phyloP scores from a whole-genome alignment of 2,329 filamentous ascomycete genomes.

The Neonectria coccinea region DNA sequence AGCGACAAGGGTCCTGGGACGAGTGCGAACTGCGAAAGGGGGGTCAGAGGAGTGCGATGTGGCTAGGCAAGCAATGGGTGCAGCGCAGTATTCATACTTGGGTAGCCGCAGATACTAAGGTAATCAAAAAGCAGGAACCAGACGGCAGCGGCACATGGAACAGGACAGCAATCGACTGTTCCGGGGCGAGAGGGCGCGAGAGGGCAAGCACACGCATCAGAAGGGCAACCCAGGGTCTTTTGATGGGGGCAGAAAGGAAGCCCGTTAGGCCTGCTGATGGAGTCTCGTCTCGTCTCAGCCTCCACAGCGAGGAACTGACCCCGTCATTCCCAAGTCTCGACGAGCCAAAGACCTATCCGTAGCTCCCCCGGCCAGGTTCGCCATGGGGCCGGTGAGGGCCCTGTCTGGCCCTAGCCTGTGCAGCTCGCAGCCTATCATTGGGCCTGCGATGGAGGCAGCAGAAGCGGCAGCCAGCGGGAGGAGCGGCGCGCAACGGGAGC shows the following conservation, averaged over 20 bases:
- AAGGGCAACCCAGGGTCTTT: slow-evolving; percentile 41
- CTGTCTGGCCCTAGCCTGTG: slow-evolving; percentile 30
- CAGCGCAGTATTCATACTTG: slow-evolving; percentile 22
- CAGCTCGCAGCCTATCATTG: slow-evolving; percentile 18
- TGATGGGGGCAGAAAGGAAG: slow-evolving; percentile 41
- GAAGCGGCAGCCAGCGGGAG: slow-evolving; percentile 36
- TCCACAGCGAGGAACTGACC: slow-evolving; percentile 48
- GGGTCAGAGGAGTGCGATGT: slow-evolving; percentile 34
- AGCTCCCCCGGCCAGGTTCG: slow-evolving; percentile 12
- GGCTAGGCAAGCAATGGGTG: slow-evolving; percentile 31
- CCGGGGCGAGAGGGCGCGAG: slow-evolving; percentile 31
- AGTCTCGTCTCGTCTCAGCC: slow-evolving; percentile 52
- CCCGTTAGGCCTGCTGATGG: slow-evolving; percentile 56
- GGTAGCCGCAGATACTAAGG: slow-evolving; percentile 28
- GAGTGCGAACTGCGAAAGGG: slow-evolving; percentile 34
- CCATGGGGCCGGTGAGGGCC: slow-evolving; percentile 21
- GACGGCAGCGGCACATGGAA: slow-evolving; percentile 23
- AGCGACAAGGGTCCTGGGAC: slow-evolving; percentile 21
- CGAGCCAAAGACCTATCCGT: slow-evolving; percentile 14
- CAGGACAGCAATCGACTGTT: slow-evolving; percentile 30
- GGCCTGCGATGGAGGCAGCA: slow-evolving; percentile 18
- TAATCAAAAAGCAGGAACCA: slow-evolving; percentile 41
- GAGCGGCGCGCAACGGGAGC: slow-evolving; percentile 44
- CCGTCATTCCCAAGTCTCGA: slow-evolving; percentile 45
- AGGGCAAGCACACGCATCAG: slow-evolving; percentile 31